Percentiles rank a stretch among this genome's conserved stretches.
These are phyloP conservation scores for Eurotiales sp. DNA, from an alignment of 2,329 filamentous ascomycete species.

Conservation along the genomic window DNA sequence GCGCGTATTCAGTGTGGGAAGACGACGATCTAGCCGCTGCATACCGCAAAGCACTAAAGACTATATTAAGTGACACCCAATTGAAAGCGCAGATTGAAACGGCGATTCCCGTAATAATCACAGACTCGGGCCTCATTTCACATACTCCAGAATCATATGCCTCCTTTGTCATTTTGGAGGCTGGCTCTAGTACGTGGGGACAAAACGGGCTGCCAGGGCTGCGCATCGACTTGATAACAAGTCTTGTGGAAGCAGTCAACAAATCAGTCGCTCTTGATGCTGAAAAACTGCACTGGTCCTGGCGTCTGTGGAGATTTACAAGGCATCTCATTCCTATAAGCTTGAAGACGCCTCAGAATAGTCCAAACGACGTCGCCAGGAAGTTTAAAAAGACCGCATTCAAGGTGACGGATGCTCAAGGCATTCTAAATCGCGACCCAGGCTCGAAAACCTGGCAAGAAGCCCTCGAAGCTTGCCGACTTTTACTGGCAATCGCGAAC, in stretches of 20 bases:
- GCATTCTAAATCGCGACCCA: not conserved
- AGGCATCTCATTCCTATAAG: constrained; percentile 31
- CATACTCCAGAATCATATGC: constrained; percentile 29
- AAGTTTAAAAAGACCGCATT: constrained; percentile 27
- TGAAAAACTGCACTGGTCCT: constrained; percentile 33
- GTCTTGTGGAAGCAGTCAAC: constrained; percentile 25
- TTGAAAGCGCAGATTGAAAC: constrained; percentile 29
- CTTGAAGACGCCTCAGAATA: constrained; percentile 20
- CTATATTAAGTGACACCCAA: constrained; percentile 27
- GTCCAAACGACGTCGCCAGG: constrained; percentile 19
- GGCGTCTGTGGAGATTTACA: constrained; percentile 39
- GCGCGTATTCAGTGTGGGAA: constrained; percentile 41
- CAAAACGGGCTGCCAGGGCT: constrained; percentile 20
- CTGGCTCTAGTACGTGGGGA: constrained; percentile 27
- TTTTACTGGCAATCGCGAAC: constrained; percentile 25
- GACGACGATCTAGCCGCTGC: constrained; percentile 40
- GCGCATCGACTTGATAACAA: constrained; percentile 21
- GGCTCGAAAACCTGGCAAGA: constrained; percentile 28
- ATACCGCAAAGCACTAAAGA: constrained; percentile 33
- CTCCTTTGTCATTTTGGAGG: constrained; percentile 34
- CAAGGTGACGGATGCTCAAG: constrained; percentile 20
- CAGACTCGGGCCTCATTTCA: constrained; percentile 26
- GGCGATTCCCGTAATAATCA: constrained; percentile 26
- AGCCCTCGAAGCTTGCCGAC: constrained; percentile 35
- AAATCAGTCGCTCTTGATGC: constrained; percentile 29